Evolutionary conservation across 169 alveolate species (phyloP).

Genomic region (Babesia caballi): DNA sequence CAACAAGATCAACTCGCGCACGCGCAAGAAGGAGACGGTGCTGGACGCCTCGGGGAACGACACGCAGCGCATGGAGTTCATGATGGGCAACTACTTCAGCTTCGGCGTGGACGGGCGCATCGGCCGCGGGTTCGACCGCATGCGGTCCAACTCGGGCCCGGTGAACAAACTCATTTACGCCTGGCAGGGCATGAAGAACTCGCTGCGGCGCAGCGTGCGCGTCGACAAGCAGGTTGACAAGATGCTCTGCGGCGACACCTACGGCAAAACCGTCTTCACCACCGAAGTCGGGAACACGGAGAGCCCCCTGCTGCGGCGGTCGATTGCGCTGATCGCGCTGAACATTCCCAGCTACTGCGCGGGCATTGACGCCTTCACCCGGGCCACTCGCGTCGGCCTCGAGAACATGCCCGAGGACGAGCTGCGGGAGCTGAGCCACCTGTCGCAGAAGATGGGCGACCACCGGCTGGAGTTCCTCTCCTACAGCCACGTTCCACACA

Average conservation of each 20-base stretch:
- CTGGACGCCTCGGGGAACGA: constrained; percentile 29
- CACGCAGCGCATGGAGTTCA: constrained; percentile 37
- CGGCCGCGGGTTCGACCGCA: constrained; percentile 90
- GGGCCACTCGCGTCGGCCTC: constrained; percentile 53
- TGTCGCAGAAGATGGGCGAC: constrained; percentile 75
- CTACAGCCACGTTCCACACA: constrained; percentile 19
- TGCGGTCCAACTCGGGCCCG: constrained; percentile 73
- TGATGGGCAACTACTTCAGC: constrained; percentile 89
- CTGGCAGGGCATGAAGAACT: constrained; percentile 81
- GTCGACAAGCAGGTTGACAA: constrained; percentile 68
- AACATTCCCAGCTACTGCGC: constrained; percentile 74
- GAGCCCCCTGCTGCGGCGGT: constrained; percentile 58
- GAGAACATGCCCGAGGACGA: constrained; percentile 45
- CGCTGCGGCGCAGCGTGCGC: constrained; percentile 58
- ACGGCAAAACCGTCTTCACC: constrained; percentile 59
- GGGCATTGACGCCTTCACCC: constrained; percentile 68
- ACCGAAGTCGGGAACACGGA: constrained; percentile 53
- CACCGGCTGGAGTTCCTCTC: constrained; percentile 55
- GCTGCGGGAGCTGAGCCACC: background rate
- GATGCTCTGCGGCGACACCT: constrained; percentile 64
- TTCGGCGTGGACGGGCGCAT: constrained; percentile 91
- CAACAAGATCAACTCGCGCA: constrained; percentile 72
- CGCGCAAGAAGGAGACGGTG: constrained; percentile 71
- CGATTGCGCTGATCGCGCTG: constrained; percentile 64
- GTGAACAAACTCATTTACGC: constrained; percentile 71